Conservation (phyloP, 139 green algal genomes). For the Picochlorum sp. region DNA sequence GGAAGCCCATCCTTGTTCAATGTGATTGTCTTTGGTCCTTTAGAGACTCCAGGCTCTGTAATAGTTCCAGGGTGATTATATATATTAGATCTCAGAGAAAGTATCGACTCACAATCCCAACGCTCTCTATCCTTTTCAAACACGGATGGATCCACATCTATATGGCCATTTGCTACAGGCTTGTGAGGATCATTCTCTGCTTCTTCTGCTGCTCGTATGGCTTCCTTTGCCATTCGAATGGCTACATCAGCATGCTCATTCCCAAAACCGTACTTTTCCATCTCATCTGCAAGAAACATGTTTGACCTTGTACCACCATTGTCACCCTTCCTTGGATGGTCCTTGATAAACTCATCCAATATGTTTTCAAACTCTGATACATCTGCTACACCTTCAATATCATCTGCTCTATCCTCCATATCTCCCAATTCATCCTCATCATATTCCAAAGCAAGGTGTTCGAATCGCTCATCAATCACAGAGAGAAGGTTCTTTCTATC, state of each 20-base stretch:
- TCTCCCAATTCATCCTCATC: slow-evolving; percentile 64
- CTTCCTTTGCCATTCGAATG: slow-evolving; percentile 5
- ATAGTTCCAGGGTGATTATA: slow-evolving; percentile 73
- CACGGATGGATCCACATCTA: neutral
- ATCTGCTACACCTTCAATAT: slow-evolving; percentile 23
- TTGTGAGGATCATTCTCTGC: slow-evolving; percentile 4
- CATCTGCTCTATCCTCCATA: slow-evolving; percentile 47
- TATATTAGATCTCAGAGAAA: slow-evolving; percentile 69
- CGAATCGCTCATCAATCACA: slow-evolving; percentile 56
- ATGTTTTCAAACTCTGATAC: slow-evolving; percentile 45
- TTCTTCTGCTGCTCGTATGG: slow-evolving; percentile 3
- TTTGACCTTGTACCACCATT: neutral
- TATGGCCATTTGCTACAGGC: neutral
- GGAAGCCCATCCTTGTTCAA: slow-evolving; percentile 19
- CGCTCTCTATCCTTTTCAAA: slow-evolving; percentile 3
- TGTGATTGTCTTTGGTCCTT: slow-evolving; percentile 11
- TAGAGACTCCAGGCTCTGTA: slow-evolving; percentile 14
- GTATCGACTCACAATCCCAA: slow-evolving; percentile 87
- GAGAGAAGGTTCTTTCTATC: slow-evolving; percentile 45
- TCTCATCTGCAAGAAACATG: neutral
- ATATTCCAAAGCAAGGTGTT: slow-evolving; percentile 60
- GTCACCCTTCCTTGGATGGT: slow-evolving; percentile 12
- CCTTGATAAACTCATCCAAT: slow-evolving; percentile 69
- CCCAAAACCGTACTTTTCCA: slow-evolving; percentile 20
- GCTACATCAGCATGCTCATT: slow-evolving; percentile 25